Base-by-base conservation (phyloP, 768 basidiomycete genomes). In the Kwoniella bestiolae region DNA sequence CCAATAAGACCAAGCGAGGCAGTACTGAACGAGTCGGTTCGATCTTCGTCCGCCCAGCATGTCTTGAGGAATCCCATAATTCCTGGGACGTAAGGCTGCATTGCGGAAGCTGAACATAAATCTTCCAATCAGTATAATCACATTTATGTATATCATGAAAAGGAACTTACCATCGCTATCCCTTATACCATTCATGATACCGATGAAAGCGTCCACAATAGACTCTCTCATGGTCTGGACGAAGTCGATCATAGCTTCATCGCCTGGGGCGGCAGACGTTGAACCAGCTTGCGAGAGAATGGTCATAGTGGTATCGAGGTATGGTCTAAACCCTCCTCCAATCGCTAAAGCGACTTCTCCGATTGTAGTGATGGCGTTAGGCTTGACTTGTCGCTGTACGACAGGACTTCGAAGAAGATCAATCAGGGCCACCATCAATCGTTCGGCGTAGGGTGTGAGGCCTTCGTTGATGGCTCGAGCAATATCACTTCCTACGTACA, bases 321-420 rank as follows among this genome's bases (percentile, higher is more conserved):
- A 99, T 0, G 92, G 93, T 74, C 90, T 90, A 81, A 97, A 99
- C 6, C 84, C 83, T 12, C 87, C 83, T 1, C 92, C 92, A 67
- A 97, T 89, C 0, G 96, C 94, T 9, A 98, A 85, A 8, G 94
- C 95, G 70, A 99, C 90, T 77, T 99, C 96, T 23, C 95, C 96
- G 74, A 99, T 97, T 82, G 92, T 93, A 12, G 91, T 89, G 65
- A 98, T 82, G 74, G 98, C 91, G n/a, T 91, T 89, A 44, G 97
- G 94, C 85, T 99, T 99, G 79, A 97, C 96, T 69, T 90, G 91
- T 51, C 95, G 87, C 76, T 92, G 91, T 62, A 99, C 84, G 25
- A 93, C 88, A 0, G 94, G 89, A 71, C 91, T 92, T 80, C 92
- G 90, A 38, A 99, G 84, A 73, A 95, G 92, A 80, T 94, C 91